phyloP scores from a whole-genome alignment of 257 asterid species.

The Gentiana straminea region DNA sequence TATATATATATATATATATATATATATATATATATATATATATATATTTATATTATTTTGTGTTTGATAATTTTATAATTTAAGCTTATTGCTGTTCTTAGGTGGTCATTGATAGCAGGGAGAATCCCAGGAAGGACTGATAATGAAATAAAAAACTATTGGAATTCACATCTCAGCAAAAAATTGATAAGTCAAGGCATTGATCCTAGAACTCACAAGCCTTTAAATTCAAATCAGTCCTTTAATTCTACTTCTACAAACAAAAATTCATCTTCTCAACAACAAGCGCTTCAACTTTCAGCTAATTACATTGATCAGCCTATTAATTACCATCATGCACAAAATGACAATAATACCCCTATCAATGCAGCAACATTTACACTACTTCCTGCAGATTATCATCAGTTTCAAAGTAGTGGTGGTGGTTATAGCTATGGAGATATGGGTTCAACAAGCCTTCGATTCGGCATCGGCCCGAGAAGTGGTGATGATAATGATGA shows the following conservation, averaged over 20 bases:
- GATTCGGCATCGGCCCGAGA: too few relatives aligned
- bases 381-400: too few relatives aligned
- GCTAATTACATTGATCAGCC: background rate
- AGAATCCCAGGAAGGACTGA: constrained; percentile 71
- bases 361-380: too few relatives aligned
- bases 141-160: constrained; percentile 62
- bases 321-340: background rate
- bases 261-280: constrained; percentile 5
- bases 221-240: constrained; percentile 15
- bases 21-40: too few relatives aligned
- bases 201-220: constrained; percentile 70
- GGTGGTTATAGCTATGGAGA: too few relatives aligned
- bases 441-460: too few relatives aligned
- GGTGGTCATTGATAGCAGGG: constrained; percentile 82
- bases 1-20: too few relatives aligned
- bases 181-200: constrained; percentile 66
- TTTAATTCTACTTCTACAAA: background rate
- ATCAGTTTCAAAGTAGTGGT: background rate
- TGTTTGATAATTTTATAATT: background rate
- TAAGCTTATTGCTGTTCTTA: background rate
- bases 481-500: too few relatives aligned
- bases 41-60: too few relatives aligned
- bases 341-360: too few relatives aligned
- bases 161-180: constrained; percentile 67
- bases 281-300: background rate